These are phyloP conservation scores for Trichothecium sympodiale DNA, from an alignment of 2,329 filamentous ascomycete species.

Conservation along the genomic window DNA sequence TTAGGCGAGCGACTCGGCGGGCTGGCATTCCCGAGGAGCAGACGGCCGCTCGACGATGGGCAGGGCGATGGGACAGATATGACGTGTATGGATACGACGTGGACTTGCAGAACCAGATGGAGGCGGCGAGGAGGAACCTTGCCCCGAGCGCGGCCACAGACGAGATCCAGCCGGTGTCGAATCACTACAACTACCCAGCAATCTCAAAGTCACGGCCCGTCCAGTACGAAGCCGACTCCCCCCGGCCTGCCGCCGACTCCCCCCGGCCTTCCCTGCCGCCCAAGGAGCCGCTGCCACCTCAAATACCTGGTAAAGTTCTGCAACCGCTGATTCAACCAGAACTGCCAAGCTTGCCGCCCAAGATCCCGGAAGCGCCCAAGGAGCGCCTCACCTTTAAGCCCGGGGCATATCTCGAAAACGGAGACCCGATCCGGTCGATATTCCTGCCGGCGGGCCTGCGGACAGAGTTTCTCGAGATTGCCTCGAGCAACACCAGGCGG, in stretches of 20 bases:
- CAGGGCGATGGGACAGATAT: conserved; percentile 33
- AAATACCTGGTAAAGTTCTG: conserved; percentile 18
- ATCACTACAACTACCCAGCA: conserved; percentile 44
- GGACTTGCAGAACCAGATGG: conserved; percentile 39
- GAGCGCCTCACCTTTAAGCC: conserved; percentile 58
- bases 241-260: no score
- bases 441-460: conserved; percentile 75
- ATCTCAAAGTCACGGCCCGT: conserved; percentile 41
- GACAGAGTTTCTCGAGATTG: conserved; percentile 61
- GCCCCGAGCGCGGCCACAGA: conserved; percentile 15
- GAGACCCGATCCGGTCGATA: conserved; percentile 72
- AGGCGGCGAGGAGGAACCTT: conserved; percentile 35
- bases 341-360: conserved; percentile 17
- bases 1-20: conserved; percentile 43
- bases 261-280: conserved; percentile 24
- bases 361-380: conserved; percentile 33
- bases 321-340: conserved; percentile 4
- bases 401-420: conserved; percentile 81
- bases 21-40: conserved; percentile 46
- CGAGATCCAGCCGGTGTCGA: conserved; percentile 7
- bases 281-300: conserved; percentile 14
- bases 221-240: no score
- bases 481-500: conserved; percentile 61
- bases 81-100: conserved; percentile 25
- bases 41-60: conserved; percentile 40